Conservation (phyloP, 1,139 yeast genomes). For the Geotrichum macrosporum region DNA sequence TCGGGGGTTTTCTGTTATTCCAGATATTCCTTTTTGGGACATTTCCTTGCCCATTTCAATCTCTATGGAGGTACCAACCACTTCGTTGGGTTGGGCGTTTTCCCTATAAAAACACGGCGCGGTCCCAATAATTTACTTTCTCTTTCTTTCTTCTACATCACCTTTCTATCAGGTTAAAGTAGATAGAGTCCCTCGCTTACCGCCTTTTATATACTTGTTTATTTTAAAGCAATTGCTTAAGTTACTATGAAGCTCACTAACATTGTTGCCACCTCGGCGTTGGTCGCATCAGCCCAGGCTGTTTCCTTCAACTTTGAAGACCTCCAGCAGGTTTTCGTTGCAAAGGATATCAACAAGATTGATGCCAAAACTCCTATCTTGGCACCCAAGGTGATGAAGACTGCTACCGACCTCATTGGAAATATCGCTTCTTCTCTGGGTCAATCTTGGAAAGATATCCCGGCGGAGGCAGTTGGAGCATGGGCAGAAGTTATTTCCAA, state of each 20-base stretch:
- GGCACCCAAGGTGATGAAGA: constrained; percentile 11
- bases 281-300: constrained; percentile 16
- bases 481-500: constrained; percentile 31
- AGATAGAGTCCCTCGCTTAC: constrained; percentile 1
- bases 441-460: constrained; percentile 30
- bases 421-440: constrained; percentile 30
- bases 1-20: no score
- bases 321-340: constrained; percentile 20
- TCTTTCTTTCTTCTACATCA: not conserved
- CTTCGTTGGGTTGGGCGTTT: no score
- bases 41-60: no score
- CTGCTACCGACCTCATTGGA: constrained; percentile 20
- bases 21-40: no score
- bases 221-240: not conserved
- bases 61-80: no score
- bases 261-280: constrained; percentile 16
- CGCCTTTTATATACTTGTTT: not conserved
- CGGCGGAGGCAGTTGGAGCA: constrained; percentile 30
- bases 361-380: constrained; percentile 6
- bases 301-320: constrained; percentile 16
- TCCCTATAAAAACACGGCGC: no score
- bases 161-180: constrained; percentile 8
- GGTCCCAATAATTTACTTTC: no score
- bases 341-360: constrained; percentile 3
- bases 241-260: constrained; percentile 15